Evolutionary conservation across 768 basidiomycete species (phyloP).

Genomic region (Boletus insuetus): DNA sequence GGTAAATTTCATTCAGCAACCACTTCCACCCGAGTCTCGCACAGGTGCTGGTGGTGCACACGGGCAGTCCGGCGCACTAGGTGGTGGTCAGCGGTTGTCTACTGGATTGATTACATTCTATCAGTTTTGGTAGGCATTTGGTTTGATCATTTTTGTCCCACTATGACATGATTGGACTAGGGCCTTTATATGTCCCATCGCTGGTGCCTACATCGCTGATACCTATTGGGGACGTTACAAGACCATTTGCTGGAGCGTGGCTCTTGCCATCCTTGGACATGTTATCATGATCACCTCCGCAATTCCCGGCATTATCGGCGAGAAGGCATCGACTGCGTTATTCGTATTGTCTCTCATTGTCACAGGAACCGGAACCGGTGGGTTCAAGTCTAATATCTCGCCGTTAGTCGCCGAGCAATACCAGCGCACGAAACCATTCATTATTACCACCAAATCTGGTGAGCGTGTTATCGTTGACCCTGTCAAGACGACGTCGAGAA

Average conservation of each 20-base stretch:
- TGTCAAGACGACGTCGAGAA: slow-evolving; percentile 57
- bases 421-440: slow-evolving; percentile 50
- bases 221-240: slow-evolving; percentile 72
- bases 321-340: slow-evolving; percentile 45
- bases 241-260: slow-evolving; percentile 64
- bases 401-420: slow-evolving; percentile 81
- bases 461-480: slow-evolving; percentile 79
- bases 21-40: slow-evolving; percentile 58
- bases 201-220: slow-evolving; percentile 74
- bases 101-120: slow-evolving; percentile 73
- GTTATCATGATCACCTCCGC: slow-evolving; percentile 64
- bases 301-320: slow-evolving; percentile 62
- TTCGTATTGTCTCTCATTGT: slow-evolving; percentile 62
- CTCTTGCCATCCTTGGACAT: slow-evolving; percentile 60
- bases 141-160: background rate
- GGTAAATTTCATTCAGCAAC: slow-evolving; percentile 76
- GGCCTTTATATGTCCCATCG: slow-evolving; percentile 63
- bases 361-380: slow-evolving; percentile 56
- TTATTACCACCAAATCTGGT: slow-evolving; percentile 48
- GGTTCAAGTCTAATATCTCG: slow-evolving; percentile 77
- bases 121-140: slow-evolving; percentile 53
- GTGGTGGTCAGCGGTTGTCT: slow-evolving; percentile 63
- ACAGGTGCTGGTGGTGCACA: slow-evolving; percentile 57
- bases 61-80: slow-evolving; percentile 68
- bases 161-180: slow-evolving; percentile 29